Evolutionary conservation across 768 basidiomycete species (phyloP).

Genomic region (Trametes maxima): DNA sequence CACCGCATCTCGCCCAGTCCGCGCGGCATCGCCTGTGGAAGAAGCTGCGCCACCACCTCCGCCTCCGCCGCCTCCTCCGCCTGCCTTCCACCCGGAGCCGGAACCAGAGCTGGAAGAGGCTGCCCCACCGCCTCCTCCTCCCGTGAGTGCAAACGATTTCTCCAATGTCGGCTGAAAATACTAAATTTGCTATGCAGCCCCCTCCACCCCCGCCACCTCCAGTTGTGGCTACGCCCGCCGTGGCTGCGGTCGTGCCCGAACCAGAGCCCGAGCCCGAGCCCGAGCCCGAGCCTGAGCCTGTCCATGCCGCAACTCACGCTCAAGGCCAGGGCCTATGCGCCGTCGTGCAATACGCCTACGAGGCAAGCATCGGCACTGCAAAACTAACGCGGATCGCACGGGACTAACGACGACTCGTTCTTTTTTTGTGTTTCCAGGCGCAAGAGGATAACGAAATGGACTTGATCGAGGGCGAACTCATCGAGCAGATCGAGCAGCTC

Average conservation of each 20-base stretch:
- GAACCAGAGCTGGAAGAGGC: constrained; percentile 38
- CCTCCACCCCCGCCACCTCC: constrained; percentile 46
- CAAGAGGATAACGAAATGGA: constrained; percentile 86
- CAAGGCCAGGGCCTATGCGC: constrained; percentile 60
- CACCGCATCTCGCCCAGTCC: constrained; percentile 16
- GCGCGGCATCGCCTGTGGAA: constrained; percentile 11
- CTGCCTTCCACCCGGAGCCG: constrained; percentile 37
- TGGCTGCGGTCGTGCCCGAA: constrained; percentile 32
- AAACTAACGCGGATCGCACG: neutral
- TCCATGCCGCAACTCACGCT: constrained; percentile 44
- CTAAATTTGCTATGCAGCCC: constrained; percentile 36
- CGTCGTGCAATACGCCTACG: constrained; percentile 80
- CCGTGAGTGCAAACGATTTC: constrained; percentile 25
- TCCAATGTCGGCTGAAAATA: too few species aligned
- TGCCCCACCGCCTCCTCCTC: constrained; percentile 38
- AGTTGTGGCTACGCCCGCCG: constrained; percentile 27
- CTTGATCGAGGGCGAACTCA: constrained; percentile 77
- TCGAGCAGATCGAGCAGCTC: constrained; percentile 81
- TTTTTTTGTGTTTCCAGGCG: constrained; percentile 45
- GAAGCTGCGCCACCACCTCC: constrained; percentile 39
- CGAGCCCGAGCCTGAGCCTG: constrained; percentile 45
- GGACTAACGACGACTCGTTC: neutral
- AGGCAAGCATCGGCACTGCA: constrained; percentile 41
- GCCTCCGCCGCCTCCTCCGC: constrained; percentile 37
- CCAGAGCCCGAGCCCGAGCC: constrained; percentile 45